Percentiles rank a stretch among this genome's conserved stretches.
phyloP scores from a whole-genome alignment of 305 asterid genomes.

The Withania somnifera region DNA sequence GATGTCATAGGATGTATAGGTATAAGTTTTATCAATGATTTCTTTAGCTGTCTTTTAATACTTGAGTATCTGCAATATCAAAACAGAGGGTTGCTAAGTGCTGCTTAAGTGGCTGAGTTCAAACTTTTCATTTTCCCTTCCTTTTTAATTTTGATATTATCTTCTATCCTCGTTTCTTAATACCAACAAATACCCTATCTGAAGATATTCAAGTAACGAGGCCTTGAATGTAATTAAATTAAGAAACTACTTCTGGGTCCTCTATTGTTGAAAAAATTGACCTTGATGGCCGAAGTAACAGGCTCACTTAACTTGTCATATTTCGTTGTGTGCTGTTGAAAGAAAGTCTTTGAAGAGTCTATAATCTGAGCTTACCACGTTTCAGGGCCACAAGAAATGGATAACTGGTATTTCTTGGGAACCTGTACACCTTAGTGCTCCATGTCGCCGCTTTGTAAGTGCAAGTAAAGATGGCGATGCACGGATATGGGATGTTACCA shows the following conservation, averaged over 20 bases:
- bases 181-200: background rate
- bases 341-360: slow-evolving; percentile 1
- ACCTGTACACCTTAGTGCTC: slow-evolving; percentile 88
- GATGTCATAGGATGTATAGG: background rate
- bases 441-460: slow-evolving; percentile 89
- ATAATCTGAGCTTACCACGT: slow-evolving; percentile 7
- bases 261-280: background rate
- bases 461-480: slow-evolving; percentile 99
- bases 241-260: background rate
- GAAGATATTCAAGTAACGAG: background rate
- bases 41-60: background rate
- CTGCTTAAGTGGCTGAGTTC: background rate
- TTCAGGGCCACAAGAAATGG: slow-evolving; percentile 98
- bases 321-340: background rate
- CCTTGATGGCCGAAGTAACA: background rate
- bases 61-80: background rate
- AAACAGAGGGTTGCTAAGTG: background rate
- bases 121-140: background rate
- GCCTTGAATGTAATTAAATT: background rate
- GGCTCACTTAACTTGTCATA: background rate
- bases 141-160: background rate
- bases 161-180: background rate
- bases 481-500: slow-evolving; percentile 82
- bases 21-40: background rate
- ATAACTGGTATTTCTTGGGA: slow-evolving; percentile 97